Evolutionary conservation across 129 eudicot species (phyloP), one percentile per base, ranked within the genome.

Genomic region (Glebionis coronaria): DNA sequence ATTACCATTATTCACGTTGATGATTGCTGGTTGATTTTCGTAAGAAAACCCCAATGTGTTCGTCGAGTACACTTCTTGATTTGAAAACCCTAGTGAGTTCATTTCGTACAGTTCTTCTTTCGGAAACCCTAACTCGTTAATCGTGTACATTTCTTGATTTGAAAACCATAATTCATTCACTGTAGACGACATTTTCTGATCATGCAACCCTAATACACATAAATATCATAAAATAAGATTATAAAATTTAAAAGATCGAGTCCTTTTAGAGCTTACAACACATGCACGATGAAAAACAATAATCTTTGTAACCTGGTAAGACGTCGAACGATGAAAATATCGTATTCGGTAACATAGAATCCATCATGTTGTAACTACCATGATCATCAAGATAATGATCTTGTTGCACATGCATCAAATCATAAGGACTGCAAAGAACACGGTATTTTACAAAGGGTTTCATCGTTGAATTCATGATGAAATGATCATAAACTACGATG

Each of bases 251-350:
- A 14, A 16, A 66, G 51, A 11, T 23, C 9, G 25, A 14, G 11
- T 21, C 28, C 1, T 46, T 46, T 46, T 72, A 49, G 7, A 12
- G 16, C 7, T 9, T 15, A 23, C 23, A 27, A 47, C 28, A 50
- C 20, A 21, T 18, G 25, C 6, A 65, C 28, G 61, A 71, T 27
- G 0, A 53, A 42, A 23, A 1, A 3, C 49, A 46, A 28, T n/a
- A 47, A 35, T 59, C 13, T 56, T 5, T 18, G 19, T 60, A 76
- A 83, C 91, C 80, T 76, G 61, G 44, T 72, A 63, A 40, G 50
- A 76, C 51, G 60, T 84, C 75, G 42, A 84, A 44, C 0, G 82
- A 64, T 9, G 79, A 55, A 69, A 54, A 77, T 0, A 78, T 44
- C 14, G 84, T 78, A 66, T 85, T 81, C 61, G 15, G 46, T 4